Conservation (phyloP, 2,329 filamentous ascomycete genomes). For the Talaromyces pinophilus region DNA sequence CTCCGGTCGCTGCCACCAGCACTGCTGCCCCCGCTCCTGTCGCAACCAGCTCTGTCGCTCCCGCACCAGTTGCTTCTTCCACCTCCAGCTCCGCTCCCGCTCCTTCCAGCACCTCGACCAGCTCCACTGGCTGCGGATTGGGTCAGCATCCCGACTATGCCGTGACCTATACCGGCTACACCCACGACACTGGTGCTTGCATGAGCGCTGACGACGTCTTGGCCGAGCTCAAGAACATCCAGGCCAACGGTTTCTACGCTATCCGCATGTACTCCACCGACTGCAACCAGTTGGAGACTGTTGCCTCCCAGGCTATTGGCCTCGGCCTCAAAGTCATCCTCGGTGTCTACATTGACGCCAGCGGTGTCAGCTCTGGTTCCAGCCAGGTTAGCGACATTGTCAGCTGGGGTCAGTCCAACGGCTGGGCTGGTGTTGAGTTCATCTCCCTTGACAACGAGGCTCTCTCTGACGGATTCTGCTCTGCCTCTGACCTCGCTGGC, state of each 20-base stretch:
- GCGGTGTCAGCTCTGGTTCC: slow-evolving; percentile 62
- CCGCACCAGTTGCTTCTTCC: slow-evolving; percentile 18
- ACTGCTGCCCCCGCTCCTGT: slow-evolving; percentile 30
- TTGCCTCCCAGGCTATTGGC: slow-evolving; percentile 67
- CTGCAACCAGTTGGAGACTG: slow-evolving; percentile 76
- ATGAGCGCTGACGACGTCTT: slow-evolving; percentile 62
- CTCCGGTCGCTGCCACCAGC: slow-evolving; percentile 31
- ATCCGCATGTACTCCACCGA: slow-evolving; percentile 90
- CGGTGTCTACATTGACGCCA: slow-evolving; percentile 78
- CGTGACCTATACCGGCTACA: slow-evolving; percentile 80
- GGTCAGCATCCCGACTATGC: slow-evolving; percentile 59
- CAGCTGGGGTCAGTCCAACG: slow-evolving; percentile 60
- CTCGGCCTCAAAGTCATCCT: slow-evolving; percentile 77
- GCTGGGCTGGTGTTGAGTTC: slow-evolving; percentile 73
- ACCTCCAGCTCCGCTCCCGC: slow-evolving; percentile 31
- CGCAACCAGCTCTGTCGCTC: slow-evolving; percentile 30
- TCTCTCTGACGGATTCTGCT: slow-evolving; percentile 71
- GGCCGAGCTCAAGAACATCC: slow-evolving; percentile 63
- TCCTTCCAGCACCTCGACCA: slow-evolving; percentile 24
- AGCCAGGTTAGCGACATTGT: slow-evolving; percentile 74
- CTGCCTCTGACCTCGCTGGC: slow-evolving; percentile 62
- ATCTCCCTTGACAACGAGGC: slow-evolving; percentile 91
- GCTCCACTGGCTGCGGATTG: slow-evolving; percentile 30
- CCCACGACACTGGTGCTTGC: slow-evolving; percentile 57
- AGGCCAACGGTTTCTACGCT: slow-evolving; percentile 65